phyloP scores from a whole-genome alignment of 83 land plant species.

The Picea mariana region DNA sequence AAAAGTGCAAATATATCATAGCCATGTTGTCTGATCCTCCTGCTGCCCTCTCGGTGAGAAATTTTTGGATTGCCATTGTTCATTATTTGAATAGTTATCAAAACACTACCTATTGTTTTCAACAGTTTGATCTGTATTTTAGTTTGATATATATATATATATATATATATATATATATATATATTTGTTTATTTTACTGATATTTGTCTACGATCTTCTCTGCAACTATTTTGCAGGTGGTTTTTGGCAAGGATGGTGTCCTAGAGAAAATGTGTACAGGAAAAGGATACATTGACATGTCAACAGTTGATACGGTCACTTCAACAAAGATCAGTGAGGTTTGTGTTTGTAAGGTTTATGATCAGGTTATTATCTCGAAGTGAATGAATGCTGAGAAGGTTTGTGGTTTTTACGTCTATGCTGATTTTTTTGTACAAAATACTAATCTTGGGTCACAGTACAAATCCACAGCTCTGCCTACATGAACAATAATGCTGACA shows the following conservation, averaged over 20 bases:
- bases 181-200: background rate
- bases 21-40: conserved; percentile 95
- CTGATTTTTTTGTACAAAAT: background rate
- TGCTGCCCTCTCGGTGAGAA: conserved; percentile 84
- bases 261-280: conserved; percentile 73
- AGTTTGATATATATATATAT: too few relatives aligned
- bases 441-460: background rate
- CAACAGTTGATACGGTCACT: conserved; percentile 87
- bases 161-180: too few relatives aligned
- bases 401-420: background rate
- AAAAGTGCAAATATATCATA: conserved; percentile 78
- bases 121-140: background rate
- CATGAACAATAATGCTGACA: background rate
- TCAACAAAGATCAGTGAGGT: conserved; percentile 80
- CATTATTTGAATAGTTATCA: background rate
- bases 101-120: background rate
- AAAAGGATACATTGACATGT: conserved; percentile 96
- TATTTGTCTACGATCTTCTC: background rate
- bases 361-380: background rate
- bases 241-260: conserved; percentile 87
- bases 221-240: conserved; percentile 61
- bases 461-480: background rate
- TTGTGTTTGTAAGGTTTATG: conserved; percentile 31
- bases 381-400: background rate
- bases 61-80: background rate